Evolutionary conservation across 306 rosid species (phyloP).

Genomic region (Medicago lupulina): DNA sequence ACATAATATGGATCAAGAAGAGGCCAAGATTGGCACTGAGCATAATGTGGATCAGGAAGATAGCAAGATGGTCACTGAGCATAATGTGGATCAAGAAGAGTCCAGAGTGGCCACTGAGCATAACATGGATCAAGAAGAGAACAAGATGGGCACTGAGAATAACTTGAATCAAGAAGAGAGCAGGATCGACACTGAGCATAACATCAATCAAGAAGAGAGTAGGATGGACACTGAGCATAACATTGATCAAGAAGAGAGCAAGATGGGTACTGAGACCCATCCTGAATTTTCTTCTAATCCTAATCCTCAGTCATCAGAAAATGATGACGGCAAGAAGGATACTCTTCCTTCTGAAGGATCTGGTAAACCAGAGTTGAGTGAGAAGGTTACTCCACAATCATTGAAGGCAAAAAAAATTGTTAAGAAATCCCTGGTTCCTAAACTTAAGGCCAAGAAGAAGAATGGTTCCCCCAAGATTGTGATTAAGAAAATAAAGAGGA

Average conservation of each 20-base stretch:
- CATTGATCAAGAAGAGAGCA: conserved; percentile 23
- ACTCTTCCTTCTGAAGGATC: conserved; percentile 47
- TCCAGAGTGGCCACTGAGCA: conserved; percentile 12
- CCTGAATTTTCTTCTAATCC: conserved; percentile 23
- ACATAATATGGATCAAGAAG: conserved; percentile 26
- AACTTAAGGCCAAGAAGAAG: conserved; percentile 40
- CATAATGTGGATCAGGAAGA: conserved; percentile 21
- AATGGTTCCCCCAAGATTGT: conserved; percentile 39
- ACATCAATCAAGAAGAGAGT: conserved; percentile 15
- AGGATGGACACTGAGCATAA: conserved; percentile 4
- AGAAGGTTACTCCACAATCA: conserved; percentile 52
- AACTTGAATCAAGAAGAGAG: conserved; percentile 5
- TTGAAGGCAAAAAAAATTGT: conserved; percentile 64
- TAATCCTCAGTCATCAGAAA: conserved; percentile 37
- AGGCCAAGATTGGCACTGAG: conserved; percentile 20
- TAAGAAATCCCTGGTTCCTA: conserved; percentile 56
- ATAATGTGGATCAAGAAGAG: conserved; percentile 30
- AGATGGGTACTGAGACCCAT: conserved; percentile 37
- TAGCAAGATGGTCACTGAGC: conserved; percentile 23
- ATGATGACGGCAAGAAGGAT: conserved; percentile 39
- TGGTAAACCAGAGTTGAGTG: conserved; percentile 49
- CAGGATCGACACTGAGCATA: conserved; percentile 17
- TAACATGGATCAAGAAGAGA: conserved; percentile 27
- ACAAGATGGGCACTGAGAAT: conserved; percentile 19
- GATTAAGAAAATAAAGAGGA: conserved; percentile 44